Base-by-base conservation (phyloP, 2,329 filamentous ascomycete species). In the Akanthomyces dipterigenus region DNA sequence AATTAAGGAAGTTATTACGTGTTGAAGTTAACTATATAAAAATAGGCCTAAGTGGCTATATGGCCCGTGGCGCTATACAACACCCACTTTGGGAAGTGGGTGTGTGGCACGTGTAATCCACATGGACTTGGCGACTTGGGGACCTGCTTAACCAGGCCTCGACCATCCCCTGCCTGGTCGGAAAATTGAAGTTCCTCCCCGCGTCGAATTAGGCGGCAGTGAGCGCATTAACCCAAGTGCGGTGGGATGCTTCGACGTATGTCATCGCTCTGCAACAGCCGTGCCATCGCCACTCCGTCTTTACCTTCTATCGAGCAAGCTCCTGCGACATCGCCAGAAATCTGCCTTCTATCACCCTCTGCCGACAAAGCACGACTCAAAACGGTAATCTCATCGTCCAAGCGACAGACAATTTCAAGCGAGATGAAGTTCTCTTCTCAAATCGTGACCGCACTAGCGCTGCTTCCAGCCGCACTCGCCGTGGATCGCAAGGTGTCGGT, bases 401-500 rank as follows among this genome's bases (percentile, higher is more conserved):
- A 38, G 3, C 22, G 28, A 38, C 38, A 14, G 12, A 31, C 4
- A 45, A 8, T 36, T 34, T 40, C 69, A 81, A 63, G 61, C 70
- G 81, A 64, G 61, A 95, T 93, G 90, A 90, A 83, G 76, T 76
- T 87, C 67, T 72, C 77, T 63, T 65, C 79, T 18, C 70, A 82
- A 63, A 69, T 88, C 67, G 71, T 83, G 64, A 75, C 84, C 59
- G 73, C 85, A 55, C 75, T 89, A 46, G 75, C 87, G 59, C 77
- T 85, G 64, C 72, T 86, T 62, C 77, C 88, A 56, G 79, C 85
- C 64, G 80, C 81, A 34, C 72, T 85, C 63, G 86, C 84, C 64
- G 81, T 90, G 68, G 88, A 88, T 61, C 78, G 79, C 64, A 82
- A 87, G 70, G 90, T 91, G 74, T 84, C 85, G 40, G 85, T 96